These are phyloP conservation scores for Penicillium concentricum DNA, from an alignment of 2,329 filamentous ascomycete genomes.

Conservation along the genomic window DNA sequence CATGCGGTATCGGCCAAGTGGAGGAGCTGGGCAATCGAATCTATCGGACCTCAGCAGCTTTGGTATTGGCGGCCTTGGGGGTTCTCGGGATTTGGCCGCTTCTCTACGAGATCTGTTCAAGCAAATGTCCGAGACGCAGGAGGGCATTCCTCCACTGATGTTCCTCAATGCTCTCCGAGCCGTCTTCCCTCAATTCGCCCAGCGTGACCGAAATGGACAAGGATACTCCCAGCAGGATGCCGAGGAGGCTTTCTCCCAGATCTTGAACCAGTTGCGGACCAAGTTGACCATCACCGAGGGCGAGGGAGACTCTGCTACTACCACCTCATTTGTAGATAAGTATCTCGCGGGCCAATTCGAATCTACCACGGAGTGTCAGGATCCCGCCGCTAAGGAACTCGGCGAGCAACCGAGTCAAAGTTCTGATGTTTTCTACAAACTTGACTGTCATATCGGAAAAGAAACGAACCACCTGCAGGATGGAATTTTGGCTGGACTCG, in stretches of 20 bases:
- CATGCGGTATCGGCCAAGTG: conserved; percentile 56
- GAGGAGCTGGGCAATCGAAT: conserved; percentile 30
- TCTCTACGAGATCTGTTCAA: conserved; percentile 82
- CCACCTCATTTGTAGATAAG: conserved; percentile 78
- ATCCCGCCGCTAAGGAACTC: conserved; percentile 69
- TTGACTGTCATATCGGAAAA: conserved; percentile 91
- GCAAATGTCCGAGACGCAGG: conserved; percentile 84
- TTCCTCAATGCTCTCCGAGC: conserved; percentile 79
- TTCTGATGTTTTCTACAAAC: conserved; percentile 79
- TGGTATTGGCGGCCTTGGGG: conserved; percentile 58
- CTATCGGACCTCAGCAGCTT: conserved; percentile 52
- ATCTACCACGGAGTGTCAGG: conserved; percentile 78
- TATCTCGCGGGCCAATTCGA: conserved; percentile 84
- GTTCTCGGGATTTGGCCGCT: conserved; percentile 68
- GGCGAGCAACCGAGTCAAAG: conserved; percentile 68
- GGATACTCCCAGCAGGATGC: conserved; percentile 98
- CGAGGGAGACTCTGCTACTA: conserved; percentile 44
- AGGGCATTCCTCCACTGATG: conserved; percentile 76
- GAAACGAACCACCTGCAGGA: conserved; percentile 88
- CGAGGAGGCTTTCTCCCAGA: conserved; percentile 97
- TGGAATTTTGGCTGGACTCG: conserved; percentile 76
- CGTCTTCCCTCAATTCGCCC: conserved; percentile 88
- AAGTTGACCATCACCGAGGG: conserved; percentile 67
- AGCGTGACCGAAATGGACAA: conserved; percentile 75
- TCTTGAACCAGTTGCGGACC: conserved; percentile 76